Evolutionary conservation across 768 basidiomycete species (phyloP).

Genomic region (Mycena galericulata): DNA sequence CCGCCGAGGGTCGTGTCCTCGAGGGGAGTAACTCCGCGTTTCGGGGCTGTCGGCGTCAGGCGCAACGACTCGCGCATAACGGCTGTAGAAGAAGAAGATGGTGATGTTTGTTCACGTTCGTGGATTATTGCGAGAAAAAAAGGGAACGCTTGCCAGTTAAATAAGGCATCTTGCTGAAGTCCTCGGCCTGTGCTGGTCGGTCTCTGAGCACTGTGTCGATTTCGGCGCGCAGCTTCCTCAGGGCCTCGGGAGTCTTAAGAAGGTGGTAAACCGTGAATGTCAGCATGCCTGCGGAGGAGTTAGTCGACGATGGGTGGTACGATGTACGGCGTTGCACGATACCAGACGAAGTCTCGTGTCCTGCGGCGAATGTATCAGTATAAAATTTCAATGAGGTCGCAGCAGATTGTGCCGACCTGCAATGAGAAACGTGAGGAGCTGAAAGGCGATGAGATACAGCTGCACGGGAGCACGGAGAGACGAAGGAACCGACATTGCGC

Average conservation of each 20-base stretch:
- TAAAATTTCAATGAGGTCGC: no score
- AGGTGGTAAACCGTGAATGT: conserved; percentile 57
- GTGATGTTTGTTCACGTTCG: background rate
- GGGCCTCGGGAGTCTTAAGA: conserved; percentile 53
- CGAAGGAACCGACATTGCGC: conserved; percentile 47
- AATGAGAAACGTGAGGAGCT: conserved; percentile 63
- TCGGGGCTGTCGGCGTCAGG: conserved; percentile 52
- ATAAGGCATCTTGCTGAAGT: conserved; percentile 57
- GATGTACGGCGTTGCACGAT: background rate
- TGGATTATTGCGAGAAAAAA: background rate
- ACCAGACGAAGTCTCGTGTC: conserved; percentile 43
- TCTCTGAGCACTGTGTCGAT: conserved; percentile 59
- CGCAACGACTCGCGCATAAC: conserved; percentile 54
- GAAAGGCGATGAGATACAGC: background rate
- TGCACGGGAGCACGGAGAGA: no score
- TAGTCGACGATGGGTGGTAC: background rate
- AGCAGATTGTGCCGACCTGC: conserved; percentile 48
- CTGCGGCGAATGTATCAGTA: conserved; percentile 11
- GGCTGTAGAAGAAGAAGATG: conserved; percentile 38
- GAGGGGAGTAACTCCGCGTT: conserved; percentile 47
- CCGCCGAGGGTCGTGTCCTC: conserved; percentile 52
- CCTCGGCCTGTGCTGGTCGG: conserved; percentile 48
- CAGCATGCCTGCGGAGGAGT: conserved; percentile 49
- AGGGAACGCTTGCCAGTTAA: conserved; percentile 45
- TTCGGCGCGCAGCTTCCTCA: conserved; percentile 60